A percentile compares a stretch with the other conserved stretches of the same genome.
Evolutionary conservation across 441 rosid genomes (phyloP).

Genomic region (Omphalea diandra): DNA sequence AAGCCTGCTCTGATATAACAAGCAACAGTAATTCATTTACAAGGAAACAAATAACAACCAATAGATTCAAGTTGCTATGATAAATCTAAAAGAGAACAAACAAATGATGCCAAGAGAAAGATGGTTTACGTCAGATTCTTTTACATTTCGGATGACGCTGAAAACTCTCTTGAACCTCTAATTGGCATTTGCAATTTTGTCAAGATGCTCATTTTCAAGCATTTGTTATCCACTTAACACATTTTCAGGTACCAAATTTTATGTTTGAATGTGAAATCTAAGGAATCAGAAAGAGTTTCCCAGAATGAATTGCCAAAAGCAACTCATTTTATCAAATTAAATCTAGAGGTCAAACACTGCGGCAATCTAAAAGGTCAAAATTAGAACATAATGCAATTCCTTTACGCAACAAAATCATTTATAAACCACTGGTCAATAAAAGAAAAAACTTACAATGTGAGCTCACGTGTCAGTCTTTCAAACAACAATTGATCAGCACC

Average conservation of each 20-base stretch:
- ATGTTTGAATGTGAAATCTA: background rate
- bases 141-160: no score
- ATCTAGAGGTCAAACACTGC: background rate
- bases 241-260: background rate
- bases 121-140: no score
- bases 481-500: slow-evolving; percentile 63
- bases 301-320: background rate
- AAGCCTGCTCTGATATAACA: slow-evolving; percentile 55
- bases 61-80: no score
- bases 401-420: slow-evolving; percentile 4
- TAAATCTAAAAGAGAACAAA: no score
- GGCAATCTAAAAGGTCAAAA: slow-evolving; percentile 14
- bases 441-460: slow-evolving; percentile 62
- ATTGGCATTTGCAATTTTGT: background rate
- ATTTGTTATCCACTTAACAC: background rate
- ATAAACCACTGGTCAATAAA: background rate
- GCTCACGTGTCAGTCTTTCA: slow-evolving; percentile 77
- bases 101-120: no score
- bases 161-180: no score
- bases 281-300: slow-evolving; percentile 10
- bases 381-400: background rate
- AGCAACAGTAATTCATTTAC: no score
- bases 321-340: slow-evolving; percentile 1
- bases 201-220: background rate
- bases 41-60: no score